These are phyloP conservation scores for Fusarium sp. DNA, from an alignment of 2,329 filamentous ascomycete genomes.

Conservation along the genomic window DNA sequence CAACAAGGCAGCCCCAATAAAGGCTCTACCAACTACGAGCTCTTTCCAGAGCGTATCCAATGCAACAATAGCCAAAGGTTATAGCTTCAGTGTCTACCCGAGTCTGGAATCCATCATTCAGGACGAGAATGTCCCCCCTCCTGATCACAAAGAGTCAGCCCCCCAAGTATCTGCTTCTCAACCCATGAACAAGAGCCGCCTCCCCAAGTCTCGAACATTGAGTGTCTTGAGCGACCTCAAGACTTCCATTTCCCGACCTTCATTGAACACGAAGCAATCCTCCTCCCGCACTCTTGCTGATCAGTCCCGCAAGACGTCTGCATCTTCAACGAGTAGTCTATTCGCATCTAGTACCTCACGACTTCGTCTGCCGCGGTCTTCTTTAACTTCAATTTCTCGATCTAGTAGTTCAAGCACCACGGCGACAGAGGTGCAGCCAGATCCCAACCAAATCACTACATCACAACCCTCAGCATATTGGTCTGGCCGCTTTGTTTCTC, in stretches of 20 bases:
- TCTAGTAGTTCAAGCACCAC: conserved; percentile 35
- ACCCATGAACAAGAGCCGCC: conserved; percentile 38
- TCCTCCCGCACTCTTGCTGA: conserved; percentile 22
- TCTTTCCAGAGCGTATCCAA: conserved; percentile 32
- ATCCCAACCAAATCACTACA: conserved; percentile 53
- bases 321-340: conserved; percentile 39
- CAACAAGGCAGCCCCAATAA: conserved; percentile 4
- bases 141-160: conserved; percentile 1
- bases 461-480: conserved; percentile 68
- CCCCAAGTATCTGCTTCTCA: background rate
- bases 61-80: conserved; percentile 18
- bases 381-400: conserved; percentile 35
- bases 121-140: conserved; percentile 49
- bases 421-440: conserved; percentile 25
- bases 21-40: conserved; percentile 31
- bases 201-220: conserved; percentile 62
- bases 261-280: conserved; percentile 37
- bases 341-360: conserved; percentile 36
- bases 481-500: conserved; percentile 70
- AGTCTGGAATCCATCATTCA: conserved; percentile 24
- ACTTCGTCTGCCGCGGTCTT: conserved; percentile 36
- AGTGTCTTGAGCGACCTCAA: conserved; percentile 60
- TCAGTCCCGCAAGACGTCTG: conserved; percentile 35
- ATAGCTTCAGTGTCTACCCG: conserved; percentile 28
- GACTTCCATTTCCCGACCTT: conserved; percentile 57